phyloP scores from a whole-genome alignment of 2,329 filamentous ascomycete genomes.

The Cordyceps tenuipes region DNA sequence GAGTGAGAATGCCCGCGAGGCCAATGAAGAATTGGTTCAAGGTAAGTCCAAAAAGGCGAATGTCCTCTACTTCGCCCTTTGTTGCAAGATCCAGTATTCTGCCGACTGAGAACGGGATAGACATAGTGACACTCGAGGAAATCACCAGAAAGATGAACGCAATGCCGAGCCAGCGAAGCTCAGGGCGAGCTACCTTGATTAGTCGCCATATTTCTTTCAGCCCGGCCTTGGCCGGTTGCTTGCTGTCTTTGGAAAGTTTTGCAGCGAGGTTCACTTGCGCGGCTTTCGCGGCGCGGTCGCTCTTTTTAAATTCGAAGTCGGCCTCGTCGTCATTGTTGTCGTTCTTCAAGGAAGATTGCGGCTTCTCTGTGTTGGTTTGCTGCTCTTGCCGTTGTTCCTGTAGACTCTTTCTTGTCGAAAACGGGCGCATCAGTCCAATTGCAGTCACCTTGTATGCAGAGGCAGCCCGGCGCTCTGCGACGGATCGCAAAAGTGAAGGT shows the following conservation, averaged over 20 bases:
- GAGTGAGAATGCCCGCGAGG: slow-evolving; percentile 64
- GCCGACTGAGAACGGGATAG: slow-evolving; percentile 91
- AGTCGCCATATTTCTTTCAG: slow-evolving; percentile 74
- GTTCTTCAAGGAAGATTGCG: slow-evolving; percentile 25
- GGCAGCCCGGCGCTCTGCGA: not conserved
- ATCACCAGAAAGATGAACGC: slow-evolving; percentile 82
- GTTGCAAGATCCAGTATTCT: slow-evolving; percentile 91
- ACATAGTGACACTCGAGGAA: slow-evolving; percentile 90
- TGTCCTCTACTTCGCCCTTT: slow-evolving; percentile 56
- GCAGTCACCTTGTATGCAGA: not conserved
- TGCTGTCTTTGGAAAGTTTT: slow-evolving; percentile 76
- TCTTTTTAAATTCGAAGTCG: slow-evolving; percentile 47
- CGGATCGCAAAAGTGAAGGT: not conserved
- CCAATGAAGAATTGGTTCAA: slow-evolving; percentile 82
- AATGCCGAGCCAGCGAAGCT: slow-evolving; percentile 65
- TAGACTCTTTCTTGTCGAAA: not conserved
- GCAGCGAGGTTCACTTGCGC: slow-evolving; percentile 86
- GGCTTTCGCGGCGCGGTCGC: slow-evolving; percentile 78
- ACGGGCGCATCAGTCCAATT: not conserved
- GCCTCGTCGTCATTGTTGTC: slow-evolving; percentile 30
- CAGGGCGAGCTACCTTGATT: slow-evolving; percentile 80
- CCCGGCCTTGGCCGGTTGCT: slow-evolving; percentile 49
- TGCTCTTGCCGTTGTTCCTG: slow-evolving; percentile 11
- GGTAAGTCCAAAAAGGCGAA: slow-evolving; percentile 72
- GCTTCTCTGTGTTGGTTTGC: slow-evolving; percentile 18